Base-by-base conservation (phyloP, 331 rosid genomes). In the Arachis monticola region DNA sequence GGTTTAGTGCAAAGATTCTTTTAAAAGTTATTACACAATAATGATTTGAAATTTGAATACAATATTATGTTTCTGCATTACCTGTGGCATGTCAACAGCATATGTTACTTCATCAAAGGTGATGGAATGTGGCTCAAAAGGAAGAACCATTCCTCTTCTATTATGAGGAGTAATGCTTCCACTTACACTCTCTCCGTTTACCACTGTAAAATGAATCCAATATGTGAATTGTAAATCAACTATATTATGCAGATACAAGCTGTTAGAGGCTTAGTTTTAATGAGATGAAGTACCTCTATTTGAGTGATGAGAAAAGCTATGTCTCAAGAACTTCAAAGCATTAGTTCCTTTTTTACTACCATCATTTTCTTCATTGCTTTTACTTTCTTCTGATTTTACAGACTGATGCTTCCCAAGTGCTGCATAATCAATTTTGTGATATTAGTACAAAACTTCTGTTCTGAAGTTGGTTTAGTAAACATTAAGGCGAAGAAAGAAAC, bases 51-150 rank as follows among this genome's bases (percentile, higher is more conserved):
- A 14, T 59, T n/a, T 69, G 50, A 74, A 74, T 52, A 52, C 56
- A 64, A 53, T 64, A 5, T 66, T 67, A 32, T 5, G 46, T 38
- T 79, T 64, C 40, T 76, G 47, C 42, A 60, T 77, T 72, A 90
- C 96, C 89, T 65, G 79, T 69, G 96, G 93, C 93, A 88, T 88
- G 87, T 90, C 91, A 60, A 90, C 89, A 0, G 89, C 71, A 79
- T 90, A 90, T 35, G 78, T 66, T 31, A 90, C 86, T 57, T 88
- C 87, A 57, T 90, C 85, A 72, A 90, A 90, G 72, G 86, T 75
- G 78, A 88, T 86, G 60, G 86, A 84, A 79, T 84, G 81, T 30
- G 96, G 87, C 56, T 90, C 87, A 72, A 86, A 90, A 10, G 96
- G 93, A 83, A 90, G 90, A 76, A 82, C 60, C 89, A 88, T 88